These are phyloP conservation scores for Dryadomyces quercivorus DNA, from an alignment of 2,329 filamentous ascomycete species.

Conservation along the genomic window DNA sequence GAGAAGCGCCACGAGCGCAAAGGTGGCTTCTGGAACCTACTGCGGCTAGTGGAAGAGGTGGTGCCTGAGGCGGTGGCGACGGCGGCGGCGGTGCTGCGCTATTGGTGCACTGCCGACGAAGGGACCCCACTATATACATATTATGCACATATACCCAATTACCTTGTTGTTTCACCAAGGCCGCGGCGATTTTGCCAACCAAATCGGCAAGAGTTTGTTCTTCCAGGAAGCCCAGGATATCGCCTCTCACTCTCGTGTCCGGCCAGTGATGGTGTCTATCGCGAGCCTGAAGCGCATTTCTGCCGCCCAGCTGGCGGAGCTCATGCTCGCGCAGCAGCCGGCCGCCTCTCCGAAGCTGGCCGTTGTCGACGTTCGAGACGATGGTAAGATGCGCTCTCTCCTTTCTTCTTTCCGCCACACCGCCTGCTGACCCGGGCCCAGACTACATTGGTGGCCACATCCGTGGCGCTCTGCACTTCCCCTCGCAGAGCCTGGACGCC, in stretches of 20 bases:
- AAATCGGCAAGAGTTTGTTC: background rate
- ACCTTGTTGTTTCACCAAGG: background rate
- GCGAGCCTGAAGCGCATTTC: conserved; percentile 54
- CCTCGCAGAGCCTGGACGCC: conserved; percentile 59
- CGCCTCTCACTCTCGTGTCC: background rate
- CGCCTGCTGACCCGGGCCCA: conserved; percentile 19
- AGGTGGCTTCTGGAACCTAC: conserved; percentile 8
- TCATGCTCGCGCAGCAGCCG: conserved; percentile 43
- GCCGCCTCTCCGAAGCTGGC: conserved; percentile 41
- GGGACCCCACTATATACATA: background rate
- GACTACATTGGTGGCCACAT: conserved; percentile 92
- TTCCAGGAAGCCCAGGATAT: background rate
- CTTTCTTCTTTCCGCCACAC: background rate
- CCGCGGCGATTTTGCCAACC: background rate
- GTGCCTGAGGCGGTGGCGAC: background rate
- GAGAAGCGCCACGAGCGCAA: background rate
- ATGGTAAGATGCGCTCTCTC: conserved; percentile 35
- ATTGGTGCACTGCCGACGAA: too few relatives aligned
- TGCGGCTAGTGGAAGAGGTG: background rate
- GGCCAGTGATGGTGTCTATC: conserved; percentile 38
- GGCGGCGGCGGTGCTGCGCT: too few relatives aligned
- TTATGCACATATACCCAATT: background rate
- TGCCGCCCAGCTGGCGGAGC: conserved; percentile 53
- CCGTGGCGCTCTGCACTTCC: conserved; percentile 60
- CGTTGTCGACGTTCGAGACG: conserved; percentile 82